These are phyloP conservation scores for Boechera retrofracta DNA, from an alignment of 345 rosid species.

Conservation along the genomic window DNA sequence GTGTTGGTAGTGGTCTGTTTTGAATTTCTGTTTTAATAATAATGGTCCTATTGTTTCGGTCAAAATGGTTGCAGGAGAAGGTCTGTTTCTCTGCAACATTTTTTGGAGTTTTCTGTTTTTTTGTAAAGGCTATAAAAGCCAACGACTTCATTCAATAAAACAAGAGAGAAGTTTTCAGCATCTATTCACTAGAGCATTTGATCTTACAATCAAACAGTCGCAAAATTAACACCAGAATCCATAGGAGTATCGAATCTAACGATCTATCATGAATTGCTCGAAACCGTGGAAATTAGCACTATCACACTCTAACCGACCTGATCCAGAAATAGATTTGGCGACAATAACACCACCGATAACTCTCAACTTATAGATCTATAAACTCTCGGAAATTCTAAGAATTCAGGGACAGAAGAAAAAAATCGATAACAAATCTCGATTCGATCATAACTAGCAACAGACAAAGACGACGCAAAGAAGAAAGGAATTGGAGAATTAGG, in stretches of 20 bases:
- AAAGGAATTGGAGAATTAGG: conserved; percentile 10
- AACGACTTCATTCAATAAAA: too few relatives aligned
- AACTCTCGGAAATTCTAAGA: background rate
- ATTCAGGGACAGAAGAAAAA: background rate
- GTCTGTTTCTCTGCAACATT: too few relatives aligned
- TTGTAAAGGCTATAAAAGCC: too few relatives aligned
- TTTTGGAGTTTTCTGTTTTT: too few relatives aligned
- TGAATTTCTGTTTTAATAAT: too few relatives aligned
- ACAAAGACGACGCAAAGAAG: background rate
- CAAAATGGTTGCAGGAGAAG: too few relatives aligned
- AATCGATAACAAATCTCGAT: background rate
- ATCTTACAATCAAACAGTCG: background rate
- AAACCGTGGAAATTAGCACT: background rate
- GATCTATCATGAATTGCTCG: conserved; percentile 14
- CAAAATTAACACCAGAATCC: background rate
- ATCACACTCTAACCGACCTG: conserved; percentile 16
- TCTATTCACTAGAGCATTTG: too few relatives aligned
- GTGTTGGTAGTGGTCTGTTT: too few relatives aligned
- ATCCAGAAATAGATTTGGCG: background rate
- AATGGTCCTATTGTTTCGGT: too few relatives aligned
- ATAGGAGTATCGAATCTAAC: background rate
- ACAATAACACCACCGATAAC: background rate
- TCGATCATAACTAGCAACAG: background rate
- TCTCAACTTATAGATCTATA: conserved; percentile 17
- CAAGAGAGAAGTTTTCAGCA: too few relatives aligned